Conservation (phyloP, 441 rosid genomes). For the Populus tomentosa region DNA sequence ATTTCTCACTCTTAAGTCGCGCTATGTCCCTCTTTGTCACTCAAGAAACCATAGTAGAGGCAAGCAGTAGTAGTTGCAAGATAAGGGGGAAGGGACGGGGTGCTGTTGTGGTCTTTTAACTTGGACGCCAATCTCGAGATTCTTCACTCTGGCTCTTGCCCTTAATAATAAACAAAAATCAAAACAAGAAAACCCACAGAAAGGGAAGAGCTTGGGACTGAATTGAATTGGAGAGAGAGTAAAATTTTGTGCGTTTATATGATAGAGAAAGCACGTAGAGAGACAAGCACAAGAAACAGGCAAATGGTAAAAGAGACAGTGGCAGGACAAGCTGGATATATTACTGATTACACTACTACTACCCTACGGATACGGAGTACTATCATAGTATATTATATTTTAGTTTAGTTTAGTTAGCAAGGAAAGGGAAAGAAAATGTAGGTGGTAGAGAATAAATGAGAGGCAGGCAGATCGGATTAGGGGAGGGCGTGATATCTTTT, state of each 20-base stretch:
- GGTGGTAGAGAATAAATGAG: too few species aligned
- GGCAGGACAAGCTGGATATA: constrained; percentile 10
- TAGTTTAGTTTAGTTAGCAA: too few species aligned
- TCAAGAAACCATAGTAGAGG: neutral
- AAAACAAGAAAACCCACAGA: constrained; percentile 17
- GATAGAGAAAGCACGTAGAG: constrained; percentile 17
- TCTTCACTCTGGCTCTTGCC: neutral
- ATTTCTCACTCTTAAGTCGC: too few species aligned
- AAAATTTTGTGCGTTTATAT: neutral
- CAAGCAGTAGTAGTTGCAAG: neutral
- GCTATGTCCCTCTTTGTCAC: neutral
- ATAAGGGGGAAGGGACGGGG: neutral
- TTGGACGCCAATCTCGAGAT: constrained; percentile 57
- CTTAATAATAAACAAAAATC: neutral
- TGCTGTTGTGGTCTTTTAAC: constrained; percentile 34
- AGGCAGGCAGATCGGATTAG: too few species aligned
- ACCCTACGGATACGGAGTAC: neutral
- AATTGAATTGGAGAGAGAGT: neutral
- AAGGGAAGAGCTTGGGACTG: neutral
- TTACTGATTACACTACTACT: too few species aligned
- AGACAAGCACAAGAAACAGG: neutral
- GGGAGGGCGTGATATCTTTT: too few species aligned
- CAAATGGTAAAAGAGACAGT: constrained; percentile 14
- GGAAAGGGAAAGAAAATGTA: too few species aligned
- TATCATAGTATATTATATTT: too few species aligned